Evolutionary conservation across 495 filamentous ascomycete genomes (phyloP).

Genomic region (Xylaria castorea): DNA sequence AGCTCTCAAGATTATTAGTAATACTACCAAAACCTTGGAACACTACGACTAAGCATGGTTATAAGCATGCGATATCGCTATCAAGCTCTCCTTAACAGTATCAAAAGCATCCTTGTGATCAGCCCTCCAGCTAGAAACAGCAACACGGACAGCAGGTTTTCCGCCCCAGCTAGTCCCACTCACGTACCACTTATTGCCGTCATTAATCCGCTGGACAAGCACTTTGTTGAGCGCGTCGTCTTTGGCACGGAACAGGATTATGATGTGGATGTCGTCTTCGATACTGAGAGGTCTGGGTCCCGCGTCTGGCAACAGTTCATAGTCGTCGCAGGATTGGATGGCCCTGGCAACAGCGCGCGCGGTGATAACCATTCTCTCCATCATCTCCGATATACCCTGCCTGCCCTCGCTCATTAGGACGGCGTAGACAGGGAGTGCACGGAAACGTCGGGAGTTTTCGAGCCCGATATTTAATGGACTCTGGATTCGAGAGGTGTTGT

Average conservation of each 20-base stretch:
- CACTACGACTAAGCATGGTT: background rate
- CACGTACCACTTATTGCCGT: constrained; percentile 76
- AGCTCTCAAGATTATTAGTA: background rate
- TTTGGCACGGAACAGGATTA: constrained; percentile 81
- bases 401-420: constrained; percentile 77
- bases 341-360: constrained; percentile 70
- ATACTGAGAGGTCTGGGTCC: constrained; percentile 40
- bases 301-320: constrained; percentile 68
- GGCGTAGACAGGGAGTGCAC: constrained; percentile 87
- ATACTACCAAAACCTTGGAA: background rate
- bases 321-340: constrained; percentile 62
- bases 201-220: constrained; percentile 75
- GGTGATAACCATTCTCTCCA: constrained; percentile 72
- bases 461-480: constrained; percentile 88
- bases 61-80: constrained; percentile 21
- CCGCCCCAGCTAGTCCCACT: constrained; percentile 81
- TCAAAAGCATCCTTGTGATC: constrained; percentile 51
- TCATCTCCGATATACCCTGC: constrained; percentile 71
- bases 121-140: constrained; percentile 83
- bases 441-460: constrained; percentile 90
- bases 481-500: constrained; percentile 58
- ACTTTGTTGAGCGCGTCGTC: constrained; percentile 68
- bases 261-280: constrained; percentile 65
- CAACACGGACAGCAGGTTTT: constrained; percentile 74
- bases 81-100: constrained; percentile 20